Evolutionary conservation across 2,329 filamentous ascomycete species (phyloP), one percentile per base, ranked within the genome.

Genomic region (Aulographum hederae): DNA sequence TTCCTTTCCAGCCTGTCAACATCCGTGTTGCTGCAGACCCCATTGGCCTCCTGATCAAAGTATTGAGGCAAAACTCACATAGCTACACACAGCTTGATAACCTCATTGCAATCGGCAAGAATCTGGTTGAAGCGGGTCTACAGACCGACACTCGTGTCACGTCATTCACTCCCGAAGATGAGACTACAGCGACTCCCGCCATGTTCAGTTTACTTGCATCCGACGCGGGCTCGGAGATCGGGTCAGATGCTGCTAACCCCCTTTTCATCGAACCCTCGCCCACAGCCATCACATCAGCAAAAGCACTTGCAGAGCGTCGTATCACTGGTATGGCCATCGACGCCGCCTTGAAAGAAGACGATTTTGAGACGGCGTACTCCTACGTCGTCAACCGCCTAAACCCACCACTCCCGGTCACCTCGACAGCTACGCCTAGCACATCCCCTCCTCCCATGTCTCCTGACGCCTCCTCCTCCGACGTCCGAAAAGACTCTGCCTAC

Each of bases 351-450:
- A 61, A 63, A 6, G 78, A 85, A 46, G 73, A 84, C 39, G 81
- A 73, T 46, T 89, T 89, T 38, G 81, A 91, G 47, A 89, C 80
- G 0, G 80, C 80, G 8, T 89, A 86, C 48, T 85, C 78, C 0
- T 86, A 80, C 45, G 74, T 85, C 2, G 67, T 81, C 29, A 82
- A 73, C 45, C 69, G 76, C 15, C 60, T 89, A 0, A 43, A 17
- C 38, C 43, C 15, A 36, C 39, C 10, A 42, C 47, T n/a, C 38
- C 30, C 2, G 39, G 43, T 4, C 43, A 45, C 5, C 40, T 42
- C 5, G 32, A 32, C 14, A 47, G 44, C 28, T 45, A 50, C 36
- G 38, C 46, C 38, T 31, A 41, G 40, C 38, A 46, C 39, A 16
- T 10, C 21, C 10, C 21, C 10, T 25, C 10, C 21, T 13, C 21